These are phyloP conservation scores for Amanita rubescens DNA, from an alignment of 768 basidiomycete genomes.

Conservation along the genomic window DNA sequence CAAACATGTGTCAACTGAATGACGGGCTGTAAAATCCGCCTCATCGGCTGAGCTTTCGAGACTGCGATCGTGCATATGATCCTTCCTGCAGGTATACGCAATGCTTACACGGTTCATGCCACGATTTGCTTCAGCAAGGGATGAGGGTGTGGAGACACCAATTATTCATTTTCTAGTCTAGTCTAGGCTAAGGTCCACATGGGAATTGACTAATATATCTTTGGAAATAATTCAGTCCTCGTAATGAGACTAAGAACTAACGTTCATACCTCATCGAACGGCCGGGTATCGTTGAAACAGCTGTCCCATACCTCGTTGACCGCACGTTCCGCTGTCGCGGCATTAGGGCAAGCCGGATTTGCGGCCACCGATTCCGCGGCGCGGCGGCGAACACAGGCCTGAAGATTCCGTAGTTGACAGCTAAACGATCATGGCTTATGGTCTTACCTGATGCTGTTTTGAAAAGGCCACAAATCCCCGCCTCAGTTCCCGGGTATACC, in stretches of 20 bases:
- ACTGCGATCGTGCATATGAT: background rate
- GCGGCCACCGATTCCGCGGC: slow-evolving; percentile 74
- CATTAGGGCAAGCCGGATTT: slow-evolving; percentile 75
- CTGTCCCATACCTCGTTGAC: slow-evolving; percentile 98
- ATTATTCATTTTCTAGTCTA: background rate
- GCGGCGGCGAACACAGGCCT: slow-evolving; percentile 88
- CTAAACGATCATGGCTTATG: slow-evolving; percentile 2
- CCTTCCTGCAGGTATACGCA: background rate
- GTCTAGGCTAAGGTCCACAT: background rate
- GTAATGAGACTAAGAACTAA: background rate
- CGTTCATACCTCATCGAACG: slow-evolving; percentile 83
- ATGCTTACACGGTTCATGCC: background rate
- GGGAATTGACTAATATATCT: slow-evolving; percentile 14
- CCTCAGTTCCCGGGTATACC: slow-evolving; percentile 72
- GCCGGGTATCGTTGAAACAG: slow-evolving; percentile 90
- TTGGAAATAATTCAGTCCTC: background rate
- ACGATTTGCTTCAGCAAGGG: background rate
- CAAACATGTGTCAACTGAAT: slow-evolving; percentile 5
- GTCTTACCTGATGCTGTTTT: slow-evolving; percentile 85
- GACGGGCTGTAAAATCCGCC: background rate
- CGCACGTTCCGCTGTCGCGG: slow-evolving; percentile 72
- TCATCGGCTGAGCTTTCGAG: background rate
- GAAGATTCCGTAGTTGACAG: background rate
- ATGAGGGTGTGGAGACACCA: background rate
- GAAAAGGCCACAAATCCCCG: slow-evolving; percentile 75